These are phyloP conservation scores for Salmacisia buchloeana DNA, from an alignment of 1,284 basidiomycete species.

Conservation along the genomic window DNA sequence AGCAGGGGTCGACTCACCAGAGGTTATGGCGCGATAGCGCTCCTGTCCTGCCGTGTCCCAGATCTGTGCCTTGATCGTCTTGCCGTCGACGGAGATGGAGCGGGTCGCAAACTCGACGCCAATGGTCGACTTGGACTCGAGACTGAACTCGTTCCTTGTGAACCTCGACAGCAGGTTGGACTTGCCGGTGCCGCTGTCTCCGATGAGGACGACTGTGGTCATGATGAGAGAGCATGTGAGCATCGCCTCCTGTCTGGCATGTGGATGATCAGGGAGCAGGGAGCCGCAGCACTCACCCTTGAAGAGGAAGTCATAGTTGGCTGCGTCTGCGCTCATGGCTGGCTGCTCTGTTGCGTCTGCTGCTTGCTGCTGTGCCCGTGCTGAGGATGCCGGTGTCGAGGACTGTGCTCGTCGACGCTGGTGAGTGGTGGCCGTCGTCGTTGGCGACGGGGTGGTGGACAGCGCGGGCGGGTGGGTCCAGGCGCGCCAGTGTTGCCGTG, in stretches of 20 bases:
- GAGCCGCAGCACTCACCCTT: slow-evolving; percentile 19
- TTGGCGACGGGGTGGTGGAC: no score
- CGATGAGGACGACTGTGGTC: slow-evolving; percentile 69
- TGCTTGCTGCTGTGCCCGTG: no score
- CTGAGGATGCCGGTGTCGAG: no score
- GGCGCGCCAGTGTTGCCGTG: no score
- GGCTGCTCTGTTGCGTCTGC: no score
- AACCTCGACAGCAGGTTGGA: slow-evolving; percentile 62
- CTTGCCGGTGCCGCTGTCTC: slow-evolving; percentile 98
- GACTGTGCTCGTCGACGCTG: no score
- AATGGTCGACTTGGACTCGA: slow-evolving; percentile 90
- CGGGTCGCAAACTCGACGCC: slow-evolving; percentile 98
- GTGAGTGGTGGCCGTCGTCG: no score
- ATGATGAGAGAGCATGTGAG: neutral
- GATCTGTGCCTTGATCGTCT: slow-evolving; percentile 98
- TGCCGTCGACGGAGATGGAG: slow-evolving; percentile 83
- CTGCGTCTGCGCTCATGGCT: slow-evolving; percentile 42
- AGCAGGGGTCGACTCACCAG: slow-evolving; percentile 46
- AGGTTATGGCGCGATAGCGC: slow-evolving; percentile 97
- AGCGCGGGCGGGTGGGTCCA: no score
- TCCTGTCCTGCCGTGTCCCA: slow-evolving; percentile 99
- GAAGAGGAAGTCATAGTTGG: slow-evolving; percentile 48
- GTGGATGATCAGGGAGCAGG: neutral
- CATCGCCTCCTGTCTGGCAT: no score
- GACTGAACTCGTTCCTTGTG: slow-evolving; percentile 98